Conservation (phyloP, 2,329 filamentous ascomycete genomes). For the Fusarium miscanthi region DNA sequence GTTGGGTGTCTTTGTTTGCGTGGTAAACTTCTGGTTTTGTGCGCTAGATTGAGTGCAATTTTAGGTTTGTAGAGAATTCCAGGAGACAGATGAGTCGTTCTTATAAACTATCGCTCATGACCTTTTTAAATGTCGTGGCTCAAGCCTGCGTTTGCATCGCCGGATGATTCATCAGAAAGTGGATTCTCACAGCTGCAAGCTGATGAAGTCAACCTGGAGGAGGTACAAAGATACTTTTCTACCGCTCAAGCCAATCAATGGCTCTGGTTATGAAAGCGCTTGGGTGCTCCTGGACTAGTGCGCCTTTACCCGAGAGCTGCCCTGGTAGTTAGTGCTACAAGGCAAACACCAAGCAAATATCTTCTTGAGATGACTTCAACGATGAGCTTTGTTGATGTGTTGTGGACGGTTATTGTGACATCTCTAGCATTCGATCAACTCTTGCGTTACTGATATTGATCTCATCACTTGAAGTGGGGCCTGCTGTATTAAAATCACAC, state of each 20-base stretch:
- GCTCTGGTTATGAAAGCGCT: background rate
- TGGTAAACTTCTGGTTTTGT: background rate
- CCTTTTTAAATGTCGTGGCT: constrained; percentile 14
- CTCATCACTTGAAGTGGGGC: background rate
- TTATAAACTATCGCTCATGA: constrained; percentile 11
- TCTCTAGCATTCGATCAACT: too few relatives aligned
- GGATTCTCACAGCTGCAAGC: constrained; percentile 39
- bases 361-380: background rate
- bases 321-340: background rate
- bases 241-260: constrained; percentile 19
- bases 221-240: constrained; percentile 12
- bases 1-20: background rate
- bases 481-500: background rate
- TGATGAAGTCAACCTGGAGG: constrained; percentile 20
- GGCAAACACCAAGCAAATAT: background rate
- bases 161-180: constrained; percentile 56
- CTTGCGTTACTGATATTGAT: background rate
- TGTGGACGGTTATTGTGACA: background rate
- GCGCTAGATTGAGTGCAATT: background rate
- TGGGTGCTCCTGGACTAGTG: background rate
- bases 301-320: background rate
- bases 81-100: background rate
- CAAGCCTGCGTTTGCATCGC: constrained; percentile 43
- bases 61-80: background rate
- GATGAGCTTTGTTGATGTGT: background rate